Evolutionary conservation across 345 rosid species (phyloP), one percentile per base, ranked within the genome.

Genomic region (Acer campestre): DNA sequence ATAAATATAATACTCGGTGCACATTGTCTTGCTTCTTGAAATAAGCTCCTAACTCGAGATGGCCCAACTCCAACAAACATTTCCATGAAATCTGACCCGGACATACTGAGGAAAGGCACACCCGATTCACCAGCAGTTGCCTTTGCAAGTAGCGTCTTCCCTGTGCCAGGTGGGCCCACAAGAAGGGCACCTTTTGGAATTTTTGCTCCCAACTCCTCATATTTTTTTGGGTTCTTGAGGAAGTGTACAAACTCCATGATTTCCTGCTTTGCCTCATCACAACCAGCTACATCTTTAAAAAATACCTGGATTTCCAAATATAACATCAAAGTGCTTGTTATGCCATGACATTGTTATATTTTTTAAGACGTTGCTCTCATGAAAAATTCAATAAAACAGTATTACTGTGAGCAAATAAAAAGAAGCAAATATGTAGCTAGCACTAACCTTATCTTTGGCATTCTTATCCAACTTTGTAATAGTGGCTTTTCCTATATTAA

Each of bases 261-360:
- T 78, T 89, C 89, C 77, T 85, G 85, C 75, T 89, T 87, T 78
- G 90, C 89, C 81, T 87, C 92, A 62, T 89, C 92, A 71, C 90
- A 89, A 10, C 92, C 88, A 81, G 89, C 90, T 56, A 85, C 88
- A 74, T 87, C 90, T 76, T 87, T 87, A 69, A 87, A 89, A 71
- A 80, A 83, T 64, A 87, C 86, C 89, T 86, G 68, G 53, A 22
- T 78, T 64, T 55, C 20, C 61, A 78, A 70, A 61, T 55, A 70
- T 9, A 75, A 63, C 72, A 65, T 82, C 66, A 56, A 67, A 65
- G 20, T 7, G 58, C 56, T 67, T 49, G 61, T 58, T 40, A 63
- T 27, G 67, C 3, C 18, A 29, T 68, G 53, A 68, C 59, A 9
- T 68, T 14, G 10, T n/a, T 25, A 13, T 20, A 20, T 29, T 31